Percentiles rank a stretch among this genome's conserved stretches.
Conservation (phyloP, 495 filamentous ascomycete genomes). For the Aspergillus steynii region DNA sequence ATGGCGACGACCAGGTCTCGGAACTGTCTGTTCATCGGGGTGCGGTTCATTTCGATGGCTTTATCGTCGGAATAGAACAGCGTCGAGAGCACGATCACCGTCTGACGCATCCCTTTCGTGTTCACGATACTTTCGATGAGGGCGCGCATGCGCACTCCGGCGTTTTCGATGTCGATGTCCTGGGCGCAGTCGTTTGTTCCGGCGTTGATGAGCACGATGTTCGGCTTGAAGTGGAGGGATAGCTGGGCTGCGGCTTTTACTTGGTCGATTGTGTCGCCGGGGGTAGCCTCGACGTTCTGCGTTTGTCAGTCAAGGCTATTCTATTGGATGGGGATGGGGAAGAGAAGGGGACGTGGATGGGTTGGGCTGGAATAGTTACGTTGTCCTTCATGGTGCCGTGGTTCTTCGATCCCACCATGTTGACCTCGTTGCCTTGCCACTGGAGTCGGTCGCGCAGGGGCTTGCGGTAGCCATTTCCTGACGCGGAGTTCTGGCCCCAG, state of each 20-base stretch:
- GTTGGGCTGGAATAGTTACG: constrained; percentile 16
- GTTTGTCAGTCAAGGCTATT: not conserved
- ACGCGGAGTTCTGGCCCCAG: constrained; percentile 47
- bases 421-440: not conserved
- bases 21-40: constrained; percentile 43
- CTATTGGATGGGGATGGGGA: not conserved
- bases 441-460: constrained; percentile 25
- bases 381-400: constrained; percentile 52
- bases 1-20: constrained; percentile 28
- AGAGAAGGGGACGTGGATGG: not conserved
- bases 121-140: constrained; percentile 38
- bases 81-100: constrained; percentile 49
- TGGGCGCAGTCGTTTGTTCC: constrained; percentile 51
- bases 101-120: constrained; percentile 28
- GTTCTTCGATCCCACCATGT: constrained; percentile 49
- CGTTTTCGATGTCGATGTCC: constrained; percentile 26
- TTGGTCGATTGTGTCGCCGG: constrained; percentile 47
- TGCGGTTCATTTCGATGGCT: constrained; percentile 5
- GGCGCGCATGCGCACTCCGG: constrained; percentile 26
- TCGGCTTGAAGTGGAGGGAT: constrained; percentile 39
- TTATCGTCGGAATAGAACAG: constrained; percentile 37
- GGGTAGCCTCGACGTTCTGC: constrained; percentile 49
- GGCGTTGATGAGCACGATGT: constrained; percentile 48
- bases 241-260: constrained; percentile 33
- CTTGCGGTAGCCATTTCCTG: constrained; percentile 55